These are phyloP conservation scores for Fraxinus paxiana DNA, from an alignment of 305 asterid species.

Conservation along the genomic window DNA sequence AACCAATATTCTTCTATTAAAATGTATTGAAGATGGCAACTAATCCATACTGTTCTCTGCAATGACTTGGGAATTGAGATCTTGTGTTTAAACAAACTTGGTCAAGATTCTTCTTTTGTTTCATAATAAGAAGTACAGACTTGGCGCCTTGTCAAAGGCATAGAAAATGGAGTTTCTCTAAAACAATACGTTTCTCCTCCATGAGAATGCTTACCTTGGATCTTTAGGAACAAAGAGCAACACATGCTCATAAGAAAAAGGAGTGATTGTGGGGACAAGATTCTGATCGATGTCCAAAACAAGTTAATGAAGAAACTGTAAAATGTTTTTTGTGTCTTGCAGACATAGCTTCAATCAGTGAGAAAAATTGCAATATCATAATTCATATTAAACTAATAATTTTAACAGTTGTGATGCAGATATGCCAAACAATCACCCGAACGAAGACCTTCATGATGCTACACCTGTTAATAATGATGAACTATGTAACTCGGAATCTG, in stretches of 20 bases:
- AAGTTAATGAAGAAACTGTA: constrained; percentile 23
- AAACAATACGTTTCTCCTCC: background rate
- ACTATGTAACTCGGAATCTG: background rate
- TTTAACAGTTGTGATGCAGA: constrained; percentile 17
- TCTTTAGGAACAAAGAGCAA: background rate
- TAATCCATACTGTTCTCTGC: background rate
- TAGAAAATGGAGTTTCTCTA: background rate
- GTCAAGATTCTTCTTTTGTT: background rate
- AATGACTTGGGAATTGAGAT: background rate
- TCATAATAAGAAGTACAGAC: background rate
- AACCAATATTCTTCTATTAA: background rate
- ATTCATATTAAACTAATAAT: constrained; percentile 1
- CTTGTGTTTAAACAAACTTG: background rate
- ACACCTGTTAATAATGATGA: constrained; percentile 1
- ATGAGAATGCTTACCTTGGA: background rate
- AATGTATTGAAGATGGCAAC: background rate
- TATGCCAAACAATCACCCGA: constrained; percentile 15
- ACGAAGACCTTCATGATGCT: constrained; percentile 18
- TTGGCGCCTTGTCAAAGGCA: background rate
- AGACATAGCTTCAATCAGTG: constrained; percentile 5
- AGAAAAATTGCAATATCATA: constrained; percentile 12
- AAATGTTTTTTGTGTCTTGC: constrained; percentile 23
- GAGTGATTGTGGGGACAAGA: constrained; percentile 23
- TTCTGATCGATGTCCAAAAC: constrained; percentile 28
- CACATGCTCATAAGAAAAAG: constrained; percentile 23